Evolutionary conservation across 805 yeast species (phyloP), one percentile per base, ranked within the genome.

Genomic region (Ogataea parapolymorpha): DNA sequence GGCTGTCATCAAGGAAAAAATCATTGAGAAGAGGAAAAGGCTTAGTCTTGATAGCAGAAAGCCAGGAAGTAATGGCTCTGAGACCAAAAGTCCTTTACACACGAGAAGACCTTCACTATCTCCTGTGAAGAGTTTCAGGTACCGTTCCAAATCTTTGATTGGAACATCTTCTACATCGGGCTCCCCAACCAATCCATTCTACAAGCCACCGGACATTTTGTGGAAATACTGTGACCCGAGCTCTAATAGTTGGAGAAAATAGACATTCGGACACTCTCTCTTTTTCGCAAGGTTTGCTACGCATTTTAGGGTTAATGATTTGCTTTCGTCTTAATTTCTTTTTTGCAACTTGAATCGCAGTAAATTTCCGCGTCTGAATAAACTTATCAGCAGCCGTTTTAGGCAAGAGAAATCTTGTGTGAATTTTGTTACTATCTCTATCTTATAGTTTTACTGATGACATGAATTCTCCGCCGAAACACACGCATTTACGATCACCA

Each of bases 161-260:
- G 28, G 42, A 16, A 23, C 46, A 6, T 34, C 41, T 15, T 26
- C 48, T 6, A 15, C 41, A 9, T 31, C 47, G 11, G 22, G 46
- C 17, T 46, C 49, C 5, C 53, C 57, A 16, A 47, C 45, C 0
- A 57, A 57, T 31, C 62, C 62, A 1, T 57, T 57, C 32, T 57
- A 57, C 41, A 48, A 40, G 24, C 61, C 62, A 14, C 58, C 61
- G 8, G 58, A 46, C 6, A 49, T 56, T 17, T 35, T 56, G 18
- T 54, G 55, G 41, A 51, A 49, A 25, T 38, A 54, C 11, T 42
- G 48, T 18, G 46, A 44, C 20, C 30, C 42, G 5, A 46, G 38
- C 15, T 30, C 40, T 10, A 26, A 15, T 9, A 5, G 16, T n/a
- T 12, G 35, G 24, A 26, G 15, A 33, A 39, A 26, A 39, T 32